phyloP scores from a whole-genome alignment of 2,329 filamentous ascomycete species.

The Colletotrichum chrysophilum region DNA sequence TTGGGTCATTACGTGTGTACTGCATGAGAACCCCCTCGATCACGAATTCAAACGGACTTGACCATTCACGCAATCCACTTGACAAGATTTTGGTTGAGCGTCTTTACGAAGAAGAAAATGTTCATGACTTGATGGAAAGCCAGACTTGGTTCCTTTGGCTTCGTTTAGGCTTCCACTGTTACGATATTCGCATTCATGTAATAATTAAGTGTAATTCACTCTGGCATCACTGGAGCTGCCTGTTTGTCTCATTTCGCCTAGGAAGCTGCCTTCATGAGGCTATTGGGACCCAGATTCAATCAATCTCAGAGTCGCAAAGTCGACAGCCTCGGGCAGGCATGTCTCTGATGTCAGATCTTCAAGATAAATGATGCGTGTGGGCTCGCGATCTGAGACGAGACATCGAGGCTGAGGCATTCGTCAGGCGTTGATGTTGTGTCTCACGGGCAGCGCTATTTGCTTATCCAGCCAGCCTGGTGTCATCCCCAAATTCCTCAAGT shows the following conservation, averaged over 20 bases:
- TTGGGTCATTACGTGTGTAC: background rate
- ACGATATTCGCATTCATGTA: conserved; percentile 14
- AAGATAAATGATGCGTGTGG: background rate
- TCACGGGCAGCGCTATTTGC: background rate
- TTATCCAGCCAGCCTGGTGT: background rate
- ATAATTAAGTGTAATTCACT: conserved; percentile 15
- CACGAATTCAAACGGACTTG: conserved; percentile 1
- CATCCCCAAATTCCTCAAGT: background rate
- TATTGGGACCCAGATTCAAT: accelerated
- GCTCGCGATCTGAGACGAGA: background rate
- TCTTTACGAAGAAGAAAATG: conserved; percentile 1
- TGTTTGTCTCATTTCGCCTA: background rate
- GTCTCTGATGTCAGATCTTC: background rate
- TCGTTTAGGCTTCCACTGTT: background rate
- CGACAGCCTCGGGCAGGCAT: background rate
- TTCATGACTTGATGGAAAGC: conserved; percentile 1
- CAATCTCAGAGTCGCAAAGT: background rate
- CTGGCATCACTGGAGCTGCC: background rate
- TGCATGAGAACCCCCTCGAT: background rate
- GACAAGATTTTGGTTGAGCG: background rate
- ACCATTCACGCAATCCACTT: background rate
- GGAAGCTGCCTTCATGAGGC: background rate
- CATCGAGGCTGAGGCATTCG: background rate
- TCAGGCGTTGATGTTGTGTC: background rate
- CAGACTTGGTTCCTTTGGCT: background rate